These are phyloP conservation scores for Penicillium lagena DNA, from an alignment of 495 filamentous ascomycete species.

Conservation along the genomic window DNA sequence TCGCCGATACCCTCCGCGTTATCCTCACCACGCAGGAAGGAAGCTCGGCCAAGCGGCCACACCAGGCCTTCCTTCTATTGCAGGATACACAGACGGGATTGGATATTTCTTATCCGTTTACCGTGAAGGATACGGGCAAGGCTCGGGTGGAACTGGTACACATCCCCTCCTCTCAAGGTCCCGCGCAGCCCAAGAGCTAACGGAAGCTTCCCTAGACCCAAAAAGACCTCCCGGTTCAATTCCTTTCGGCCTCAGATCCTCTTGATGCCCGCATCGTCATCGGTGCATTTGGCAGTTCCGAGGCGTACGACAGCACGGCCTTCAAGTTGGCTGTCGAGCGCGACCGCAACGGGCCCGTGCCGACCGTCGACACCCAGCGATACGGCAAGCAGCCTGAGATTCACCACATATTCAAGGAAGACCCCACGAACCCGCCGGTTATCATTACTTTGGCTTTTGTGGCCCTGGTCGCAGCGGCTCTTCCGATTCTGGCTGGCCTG, in stretches of 20 bases:
- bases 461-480: constrained; percentile 58
- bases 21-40: constrained; percentile 73
- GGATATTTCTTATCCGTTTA: constrained; percentile 84
- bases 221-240: constrained; percentile 82
- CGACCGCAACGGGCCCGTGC: constrained; percentile 55
- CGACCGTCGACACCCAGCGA: constrained; percentile 54
- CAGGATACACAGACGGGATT: constrained; percentile 67
- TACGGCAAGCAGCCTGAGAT: constrained; percentile 82
- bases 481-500: constrained; percentile 63
- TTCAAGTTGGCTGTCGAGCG: constrained; percentile 60
- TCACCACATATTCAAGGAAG: constrained; percentile 81
- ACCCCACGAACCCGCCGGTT: constrained; percentile 74
- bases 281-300: constrained; percentile 75
- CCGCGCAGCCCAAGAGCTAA: too few species aligned
- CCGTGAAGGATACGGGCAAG: constrained; percentile 81
- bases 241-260: constrained; percentile 59
- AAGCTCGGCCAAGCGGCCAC: constrained; percentile 71
- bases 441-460: constrained; percentile 75
- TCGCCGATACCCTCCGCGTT: constrained; percentile 73
- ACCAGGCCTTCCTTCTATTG: constrained; percentile 87
- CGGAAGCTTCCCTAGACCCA: constrained; percentile 53
- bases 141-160: constrained; percentile 76
- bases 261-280: constrained; percentile 75
- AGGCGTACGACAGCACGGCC: constrained; percentile 54
- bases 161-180: neutral